A percentile compares a stretch with the other conserved stretches of the same genome.
These are phyloP conservation scores for Stachybotrys elegans DNA, from an alignment of 2,329 filamentous ascomycete species.

Conservation along the genomic window DNA sequence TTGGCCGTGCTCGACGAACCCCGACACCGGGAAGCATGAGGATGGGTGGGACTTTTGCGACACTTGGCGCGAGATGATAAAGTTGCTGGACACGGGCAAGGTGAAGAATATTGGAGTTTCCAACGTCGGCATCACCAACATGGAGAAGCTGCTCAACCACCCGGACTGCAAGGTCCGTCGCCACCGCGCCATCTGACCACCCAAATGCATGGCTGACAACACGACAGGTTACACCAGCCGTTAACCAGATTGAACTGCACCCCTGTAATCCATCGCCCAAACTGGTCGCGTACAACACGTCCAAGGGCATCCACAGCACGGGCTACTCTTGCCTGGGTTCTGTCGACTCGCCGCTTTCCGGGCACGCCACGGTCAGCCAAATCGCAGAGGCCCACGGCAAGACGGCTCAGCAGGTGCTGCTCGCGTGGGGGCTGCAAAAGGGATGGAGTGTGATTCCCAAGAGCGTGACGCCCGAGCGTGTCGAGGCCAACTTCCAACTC, in stretches of 20 bases:
- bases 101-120: conserved; percentile 81
- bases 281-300: conserved; percentile 65
- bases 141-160: conserved; percentile 70
- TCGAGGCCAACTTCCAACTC: conserved; percentile 70
- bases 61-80: conserved; percentile 72
- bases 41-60: conserved; percentile 78
- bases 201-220: neutral
- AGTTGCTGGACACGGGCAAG: conserved; percentile 62
- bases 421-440: conserved; percentile 77
- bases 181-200: no score
- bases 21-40: conserved; percentile 56
- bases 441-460: conserved; percentile 85
- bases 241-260: conserved; percentile 81
- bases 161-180: conserved; percentile 52
- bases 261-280: conserved; percentile 78
- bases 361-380: conserved; percentile 56
- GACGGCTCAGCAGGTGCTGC: conserved; percentile 69
- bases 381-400: conserved; percentile 63
- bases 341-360: conserved; percentile 64
- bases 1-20: conserved; percentile 63
- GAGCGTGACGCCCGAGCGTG: conserved; percentile 67
- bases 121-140: conserved; percentile 78
- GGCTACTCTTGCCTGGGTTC: conserved; percentile 71
- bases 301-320: conserved; percentile 70
- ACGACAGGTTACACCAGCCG: conserved; percentile 53